Percentiles rank a stretch among this genome's conserved stretches.
These are phyloP conservation scores for Asterophora parasitica DNA, from an alignment of 768 basidiomycete species.

Conservation along the genomic window DNA sequence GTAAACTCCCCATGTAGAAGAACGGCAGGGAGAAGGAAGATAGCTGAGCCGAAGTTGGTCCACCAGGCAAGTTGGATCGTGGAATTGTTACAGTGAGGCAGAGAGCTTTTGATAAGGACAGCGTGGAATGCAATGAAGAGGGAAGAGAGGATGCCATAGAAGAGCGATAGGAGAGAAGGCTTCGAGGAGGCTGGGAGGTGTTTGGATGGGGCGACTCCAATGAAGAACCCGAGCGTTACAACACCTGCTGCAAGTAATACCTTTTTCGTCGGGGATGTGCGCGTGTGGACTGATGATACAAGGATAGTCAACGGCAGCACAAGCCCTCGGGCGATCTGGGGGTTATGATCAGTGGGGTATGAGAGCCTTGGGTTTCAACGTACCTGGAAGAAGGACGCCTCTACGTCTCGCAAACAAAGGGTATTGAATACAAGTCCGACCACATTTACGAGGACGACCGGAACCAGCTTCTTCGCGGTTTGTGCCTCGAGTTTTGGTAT, in stretches of 20 bases:
- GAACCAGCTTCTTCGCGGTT: slow-evolving; percentile 52
- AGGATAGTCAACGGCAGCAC: slow-evolving; percentile 79
- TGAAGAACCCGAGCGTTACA: slow-evolving; percentile 73
- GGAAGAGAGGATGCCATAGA: slow-evolving; percentile 70
- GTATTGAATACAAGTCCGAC: slow-evolving; percentile 76
- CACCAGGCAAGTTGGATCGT: slow-evolving; percentile 76
- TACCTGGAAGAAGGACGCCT: slow-evolving; percentile 80
- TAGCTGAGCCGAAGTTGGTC: slow-evolving; percentile 68
- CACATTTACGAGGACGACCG: slow-evolving; percentile 67
- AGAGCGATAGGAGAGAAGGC: slow-evolving; percentile 53
- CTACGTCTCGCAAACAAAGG: slow-evolving; percentile 71
- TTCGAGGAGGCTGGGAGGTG: slow-evolving; percentile 34
- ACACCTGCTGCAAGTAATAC: slow-evolving; percentile 55
- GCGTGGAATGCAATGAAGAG: slow-evolving; percentile 74
- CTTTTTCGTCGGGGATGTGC: slow-evolving; percentile 44
- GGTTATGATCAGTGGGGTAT: slow-evolving; percentile 1
- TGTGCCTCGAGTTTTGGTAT: slow-evolving; percentile 52
- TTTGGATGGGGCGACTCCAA: slow-evolving; percentile 62
- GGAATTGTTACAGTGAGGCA: slow-evolving; percentile 64
- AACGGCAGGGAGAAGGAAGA: slow-evolving; percentile 60
- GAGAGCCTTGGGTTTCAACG: background rate
- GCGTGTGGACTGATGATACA: slow-evolving; percentile 59
- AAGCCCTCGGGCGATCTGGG: slow-evolving; percentile 77
- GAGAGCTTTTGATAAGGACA: slow-evolving; percentile 67
- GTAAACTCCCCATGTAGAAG: slow-evolving; percentile 50